phyloP scores from a whole-genome alignment of 176 grass and related monocot species.

The Puya raimondii region DNA sequence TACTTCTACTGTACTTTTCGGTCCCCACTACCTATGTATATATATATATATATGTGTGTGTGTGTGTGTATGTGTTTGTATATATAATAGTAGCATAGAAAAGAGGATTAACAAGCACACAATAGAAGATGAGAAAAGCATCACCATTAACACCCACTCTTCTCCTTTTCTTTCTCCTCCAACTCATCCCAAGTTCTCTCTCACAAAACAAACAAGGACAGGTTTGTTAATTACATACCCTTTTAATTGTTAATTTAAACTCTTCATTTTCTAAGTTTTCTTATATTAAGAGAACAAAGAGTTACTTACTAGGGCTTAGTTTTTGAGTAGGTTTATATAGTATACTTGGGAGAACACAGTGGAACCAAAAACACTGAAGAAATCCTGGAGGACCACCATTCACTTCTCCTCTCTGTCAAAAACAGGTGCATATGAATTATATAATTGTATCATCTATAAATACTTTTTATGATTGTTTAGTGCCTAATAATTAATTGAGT shows the following conservation, averaged over 20 bases:
- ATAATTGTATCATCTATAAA: not conserved
- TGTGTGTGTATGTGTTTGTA: too few species aligned
- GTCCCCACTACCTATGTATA: too few species aligned
- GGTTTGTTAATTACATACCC: conserved; percentile 23
- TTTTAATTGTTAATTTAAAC: not conserved
- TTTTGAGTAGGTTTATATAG: conserved; percentile 52
- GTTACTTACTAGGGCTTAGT: not conserved
- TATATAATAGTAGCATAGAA: not conserved
- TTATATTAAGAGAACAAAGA: not conserved
- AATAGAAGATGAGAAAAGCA: not conserved
- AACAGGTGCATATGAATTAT: conserved; percentile 31
- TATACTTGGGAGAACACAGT: conserved; percentile 53
- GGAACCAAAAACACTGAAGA: conserved; percentile 34
- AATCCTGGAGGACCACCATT: conserved; percentile 50
- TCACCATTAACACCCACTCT: not conserved
- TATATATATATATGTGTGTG: too few species aligned
- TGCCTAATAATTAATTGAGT: not conserved
- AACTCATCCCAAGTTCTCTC: conserved; percentile 1
- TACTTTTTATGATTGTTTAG: not conserved
- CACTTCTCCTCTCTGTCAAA: conserved; percentile 62
- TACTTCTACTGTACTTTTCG: too few species aligned
- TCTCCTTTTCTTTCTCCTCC: conserved; percentile 19
- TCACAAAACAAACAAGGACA: conserved; percentile 23
- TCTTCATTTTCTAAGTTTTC: not conserved
- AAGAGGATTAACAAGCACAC: not conserved